Evolutionary conservation across 1,284 basidiomycete genomes (phyloP).

Genomic region (Moniliophthora roreri): DNA sequence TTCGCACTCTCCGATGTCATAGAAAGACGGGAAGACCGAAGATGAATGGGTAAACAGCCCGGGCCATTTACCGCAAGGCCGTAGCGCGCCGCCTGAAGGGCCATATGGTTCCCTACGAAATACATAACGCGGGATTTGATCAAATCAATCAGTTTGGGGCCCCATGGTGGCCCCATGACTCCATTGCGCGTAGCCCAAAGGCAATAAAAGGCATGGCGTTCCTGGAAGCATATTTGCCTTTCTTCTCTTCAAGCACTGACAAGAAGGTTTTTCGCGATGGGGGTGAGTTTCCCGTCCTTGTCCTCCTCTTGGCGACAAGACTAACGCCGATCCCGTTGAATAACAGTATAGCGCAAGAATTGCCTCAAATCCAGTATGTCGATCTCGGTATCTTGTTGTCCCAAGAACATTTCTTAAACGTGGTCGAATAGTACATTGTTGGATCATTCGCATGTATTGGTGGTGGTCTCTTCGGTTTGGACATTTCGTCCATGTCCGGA

Average conservation of each 20-base stretch:
- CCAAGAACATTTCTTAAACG: constrained; percentile 1
- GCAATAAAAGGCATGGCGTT: not conserved
- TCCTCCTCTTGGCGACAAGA: not conserved
- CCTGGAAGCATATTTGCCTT: not conserved
- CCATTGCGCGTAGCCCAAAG: too few species aligned
- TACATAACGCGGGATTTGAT: too few species aligned
- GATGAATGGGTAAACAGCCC: too few species aligned
- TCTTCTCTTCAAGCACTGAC: not conserved
- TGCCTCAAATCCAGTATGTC: constrained; percentile 48
- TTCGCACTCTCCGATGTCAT: too few species aligned
- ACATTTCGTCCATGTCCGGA: constrained; percentile 80
- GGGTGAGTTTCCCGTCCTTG: not conserved
- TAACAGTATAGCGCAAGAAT: constrained; percentile 47
- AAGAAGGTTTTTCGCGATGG: not conserved
- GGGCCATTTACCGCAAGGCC: too few species aligned
- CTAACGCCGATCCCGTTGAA: not conserved
- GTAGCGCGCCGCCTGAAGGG: too few species aligned
- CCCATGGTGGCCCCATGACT: not conserved
- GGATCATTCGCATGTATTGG: constrained; percentile 81
- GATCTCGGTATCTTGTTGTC: not conserved
- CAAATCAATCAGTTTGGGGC: not conserved
- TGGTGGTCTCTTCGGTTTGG: constrained; percentile 74
- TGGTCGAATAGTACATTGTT: constrained; percentile 51
- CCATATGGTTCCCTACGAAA: too few species aligned
- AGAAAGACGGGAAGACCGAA: too few species aligned